Evolutionary conservation across 2,329 filamentous ascomycete species (phyloP), one percentile per base, ranked within the genome.

Genomic region (Xylariaceae sp.): DNA sequence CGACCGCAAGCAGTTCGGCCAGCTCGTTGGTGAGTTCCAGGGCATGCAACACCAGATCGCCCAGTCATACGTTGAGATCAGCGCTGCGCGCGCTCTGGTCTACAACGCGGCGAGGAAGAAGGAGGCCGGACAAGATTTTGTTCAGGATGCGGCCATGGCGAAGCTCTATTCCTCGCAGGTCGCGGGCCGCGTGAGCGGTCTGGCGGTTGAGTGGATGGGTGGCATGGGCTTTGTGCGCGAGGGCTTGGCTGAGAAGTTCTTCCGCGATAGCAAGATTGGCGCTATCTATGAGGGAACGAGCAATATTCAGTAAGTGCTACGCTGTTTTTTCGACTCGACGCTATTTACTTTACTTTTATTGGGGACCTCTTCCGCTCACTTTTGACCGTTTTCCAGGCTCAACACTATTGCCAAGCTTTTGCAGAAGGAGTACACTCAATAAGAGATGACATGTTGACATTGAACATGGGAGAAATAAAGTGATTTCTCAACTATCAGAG

Each of bases 1-100:
- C 70, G 93, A 98, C 74, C 87, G 93, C 61, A 90, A 88, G 74
- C 93, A 98, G 73, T 98, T 98, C 64, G 92, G 93, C 56, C 78
- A 88, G 64, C 80, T 95, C 44, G 85, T 98, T 49, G 93, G 93
- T 61, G 88, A 94, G 67, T 98, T 98, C 79, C 93, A 98, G 72
- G 91, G 90, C 61, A 97, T 98, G 93, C 92, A 97, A 73, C 91
- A 96, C 74, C 93, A 98, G 74, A 85, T 98, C 53, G 93, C 93
- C 2, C 93, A 98, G 71, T 86, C 90, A 1, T 97, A 92, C 73
- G 88, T 86, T 20, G 93, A 98, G 67, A 96, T 98, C 63, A 76
- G 83, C 45, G 93, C 93, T 22, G 93, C 93, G 1, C 83, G 93
- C 40, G 89, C 90, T 7, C 77, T 98, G 19, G 90, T 98, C 44